Conservation (phyloP, 768 basidiomycete species). For the Trametopsis cervina region DNA sequence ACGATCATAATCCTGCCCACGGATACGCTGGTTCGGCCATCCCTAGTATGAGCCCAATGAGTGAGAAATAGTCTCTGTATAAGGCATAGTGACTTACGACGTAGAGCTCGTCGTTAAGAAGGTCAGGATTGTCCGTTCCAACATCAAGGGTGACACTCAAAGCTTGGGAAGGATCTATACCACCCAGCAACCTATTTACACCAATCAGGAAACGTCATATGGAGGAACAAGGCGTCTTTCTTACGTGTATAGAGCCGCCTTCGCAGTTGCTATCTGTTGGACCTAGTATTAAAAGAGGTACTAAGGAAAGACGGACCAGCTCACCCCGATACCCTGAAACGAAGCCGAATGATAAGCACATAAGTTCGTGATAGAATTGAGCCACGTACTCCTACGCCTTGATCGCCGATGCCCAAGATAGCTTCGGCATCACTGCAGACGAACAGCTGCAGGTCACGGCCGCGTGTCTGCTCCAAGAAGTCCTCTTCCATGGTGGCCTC, state of each 20-base stretch:
- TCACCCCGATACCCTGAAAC: conserved; percentile 27
- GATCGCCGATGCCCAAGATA: conserved; percentile 68
- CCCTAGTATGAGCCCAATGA: conserved; percentile 37
- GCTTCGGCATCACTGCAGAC: conserved; percentile 81
- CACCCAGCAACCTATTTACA: conserved; percentile 46
- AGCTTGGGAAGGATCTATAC: conserved; percentile 50
- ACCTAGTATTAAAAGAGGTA: not conserved
- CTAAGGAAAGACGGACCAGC: not conserved
- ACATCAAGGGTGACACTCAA: conserved; percentile 63
- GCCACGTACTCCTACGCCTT: conserved; percentile 56
- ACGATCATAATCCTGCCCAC: conserved; percentile 63
- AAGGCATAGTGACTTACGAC: conserved; percentile 36
- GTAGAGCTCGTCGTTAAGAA: conserved; percentile 55
- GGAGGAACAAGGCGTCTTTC: conserved; percentile 12
- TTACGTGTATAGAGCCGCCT: conserved; percentile 68
- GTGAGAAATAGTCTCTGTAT: not conserved
- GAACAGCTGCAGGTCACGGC: conserved; percentile 59
- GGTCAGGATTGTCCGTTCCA: conserved; percentile 60
- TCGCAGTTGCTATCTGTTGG: conserved; percentile 60
- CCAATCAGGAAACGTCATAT: not conserved
- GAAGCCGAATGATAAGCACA: not conserved
- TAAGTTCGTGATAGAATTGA: not conserved
- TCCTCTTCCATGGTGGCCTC: conserved; percentile 64
- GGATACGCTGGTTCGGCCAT: conserved; percentile 61
- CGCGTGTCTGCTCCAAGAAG: conserved; percentile 57